Base-by-base conservation (phyloP, 2,329 filamentous ascomycete species). In the Fusarium lyarnte region DNA sequence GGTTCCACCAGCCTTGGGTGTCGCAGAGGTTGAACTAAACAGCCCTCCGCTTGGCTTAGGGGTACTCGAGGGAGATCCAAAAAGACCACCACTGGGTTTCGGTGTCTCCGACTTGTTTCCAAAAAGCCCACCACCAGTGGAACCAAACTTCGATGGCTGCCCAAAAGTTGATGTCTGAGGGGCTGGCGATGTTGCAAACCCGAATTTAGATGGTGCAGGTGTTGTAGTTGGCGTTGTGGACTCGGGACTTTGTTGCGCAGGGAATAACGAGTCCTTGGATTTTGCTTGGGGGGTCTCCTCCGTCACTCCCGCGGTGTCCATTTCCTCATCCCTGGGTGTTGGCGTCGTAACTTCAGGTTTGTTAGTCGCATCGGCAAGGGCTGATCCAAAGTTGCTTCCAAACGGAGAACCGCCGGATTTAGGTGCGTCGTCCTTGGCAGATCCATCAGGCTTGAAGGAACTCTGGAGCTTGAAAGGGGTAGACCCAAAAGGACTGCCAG, bases 401-500 rank as follows among this genome's bases (percentile, higher is more conserved):
- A 93, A 93, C 72, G 92, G 74, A 5, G 83, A 85, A 9, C 80
- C 79, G 27, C 80, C 78, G 21, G 87, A 82, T 69, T 87, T 88
- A 13, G 87, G 84, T 39, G 86, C 81, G 63, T 91, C 89, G 29
- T 92, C 87, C 64, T 89, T 90, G 2, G 88, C 85, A 47, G 86
- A 85, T 10, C 88, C 86, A 72, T 93, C 91, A 13, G 86, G 85
- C 76, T 90, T 89, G 82, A 94, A 94, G 4, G 88, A 90, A 35
- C 89, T 91, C 42, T 87, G 87, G 21, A 94, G 84, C 74, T 92
- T 91, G 82, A 94, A 94, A 1, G 88, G 86, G 21, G 84, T 81
- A n/a, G 85, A 85, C 31, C 84, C 86, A 76, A 89, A 87, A 12
- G 69, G 78, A 55, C 62, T 75, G 79, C 81, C 38, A 60, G 78